These are phyloP conservation scores for Aspergillus fructus DNA, from an alignment of 2,329 filamentous ascomycete genomes.

Conservation along the genomic window DNA sequence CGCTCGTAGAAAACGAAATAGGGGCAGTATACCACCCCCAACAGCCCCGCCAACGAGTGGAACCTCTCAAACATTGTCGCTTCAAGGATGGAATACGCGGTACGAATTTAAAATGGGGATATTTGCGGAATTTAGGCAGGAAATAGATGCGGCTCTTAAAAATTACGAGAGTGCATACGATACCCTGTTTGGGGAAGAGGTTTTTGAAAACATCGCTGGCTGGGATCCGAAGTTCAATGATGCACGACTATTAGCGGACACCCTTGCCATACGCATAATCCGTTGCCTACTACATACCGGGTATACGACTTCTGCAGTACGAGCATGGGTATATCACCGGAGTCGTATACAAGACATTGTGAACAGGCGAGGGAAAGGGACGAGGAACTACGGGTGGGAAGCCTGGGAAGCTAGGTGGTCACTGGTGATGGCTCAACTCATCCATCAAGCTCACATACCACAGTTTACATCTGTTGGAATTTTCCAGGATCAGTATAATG, in stretches of 20 bases:
- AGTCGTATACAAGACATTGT: slow-evolving; percentile 73
- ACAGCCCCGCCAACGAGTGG: slow-evolving; percentile 79
- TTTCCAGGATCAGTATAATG: slow-evolving; percentile 22
- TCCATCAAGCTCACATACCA: slow-evolving; percentile 53
- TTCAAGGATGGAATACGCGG: slow-evolving; percentile 85
- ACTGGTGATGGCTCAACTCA: slow-evolving; percentile 59
- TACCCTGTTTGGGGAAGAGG: slow-evolving; percentile 73
- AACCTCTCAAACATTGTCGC: slow-evolving; percentile 80
- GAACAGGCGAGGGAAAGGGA: slow-evolving; percentile 79
- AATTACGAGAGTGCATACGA: slow-evolving; percentile 89
- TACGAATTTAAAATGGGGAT: slow-evolving; percentile 93
- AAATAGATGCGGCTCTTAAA: slow-evolving; percentile 81
- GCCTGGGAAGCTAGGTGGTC: slow-evolving; percentile 85
- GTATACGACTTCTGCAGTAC: slow-evolving; percentile 74
- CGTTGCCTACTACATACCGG: slow-evolving; percentile 79
- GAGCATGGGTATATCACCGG: slow-evolving; percentile 77
- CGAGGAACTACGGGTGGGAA: slow-evolving; percentile 86
- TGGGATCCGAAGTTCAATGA: slow-evolving; percentile 93
- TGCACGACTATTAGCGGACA: slow-evolving; percentile 81
- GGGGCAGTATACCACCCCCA: slow-evolving; percentile 74
- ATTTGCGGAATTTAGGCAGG: slow-evolving; percentile 89
- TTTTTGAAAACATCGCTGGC: slow-evolving; percentile 83
- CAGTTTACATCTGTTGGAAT: slow-evolving; percentile 38
- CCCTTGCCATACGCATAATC: slow-evolving; percentile 75
- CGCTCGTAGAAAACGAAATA: slow-evolving; percentile 79